phyloP scores from a whole-genome alignment of 2,329 filamentous ascomycete genomes.

The Geosmithia morbida region DNA sequence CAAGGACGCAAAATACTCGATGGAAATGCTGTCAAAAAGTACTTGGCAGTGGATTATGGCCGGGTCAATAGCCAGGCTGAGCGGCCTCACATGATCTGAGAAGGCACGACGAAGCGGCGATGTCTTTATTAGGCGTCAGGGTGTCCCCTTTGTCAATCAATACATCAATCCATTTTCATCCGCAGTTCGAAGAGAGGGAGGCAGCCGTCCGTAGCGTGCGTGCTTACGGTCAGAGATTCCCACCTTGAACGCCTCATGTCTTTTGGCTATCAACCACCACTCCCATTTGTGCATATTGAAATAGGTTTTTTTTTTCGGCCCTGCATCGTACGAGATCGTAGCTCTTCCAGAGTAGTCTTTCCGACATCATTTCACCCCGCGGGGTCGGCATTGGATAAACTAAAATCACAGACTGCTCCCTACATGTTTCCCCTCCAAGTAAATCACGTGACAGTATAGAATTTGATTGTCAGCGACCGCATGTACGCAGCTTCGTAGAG shows the following conservation, averaged over 20 bases:
- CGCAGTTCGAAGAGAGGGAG: background rate
- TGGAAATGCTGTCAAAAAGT: conserved; percentile 12
- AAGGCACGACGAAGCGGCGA: conserved; percentile 21
- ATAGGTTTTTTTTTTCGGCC: no score
- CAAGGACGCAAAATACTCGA: conserved; percentile 12
- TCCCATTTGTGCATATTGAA: no score
- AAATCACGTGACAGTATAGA: background rate
- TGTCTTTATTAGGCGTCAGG: conserved; percentile 22
- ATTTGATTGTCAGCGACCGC: background rate
- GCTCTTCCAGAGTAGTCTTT: no score
- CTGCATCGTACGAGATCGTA: no score
- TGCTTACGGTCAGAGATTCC: background rate
- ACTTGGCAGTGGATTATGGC: conserved; percentile 15
- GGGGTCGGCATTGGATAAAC: no score
- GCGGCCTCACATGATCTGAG: conserved; percentile 13
- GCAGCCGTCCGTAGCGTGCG: background rate
- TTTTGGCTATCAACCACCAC: no score
- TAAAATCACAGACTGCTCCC: background rate
- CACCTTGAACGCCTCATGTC: background rate
- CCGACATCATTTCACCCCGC: no score
- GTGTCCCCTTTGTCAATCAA: conserved; percentile 22
- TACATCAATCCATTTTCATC: conserved; percentile 12
- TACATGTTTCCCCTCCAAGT: background rate
- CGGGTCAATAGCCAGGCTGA: conserved; percentile 20
- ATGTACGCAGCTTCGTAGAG: background rate